phyloP scores from a whole-genome alignment of 164 flowering plant genomes.

The Vitis rotundifolia region DNA sequence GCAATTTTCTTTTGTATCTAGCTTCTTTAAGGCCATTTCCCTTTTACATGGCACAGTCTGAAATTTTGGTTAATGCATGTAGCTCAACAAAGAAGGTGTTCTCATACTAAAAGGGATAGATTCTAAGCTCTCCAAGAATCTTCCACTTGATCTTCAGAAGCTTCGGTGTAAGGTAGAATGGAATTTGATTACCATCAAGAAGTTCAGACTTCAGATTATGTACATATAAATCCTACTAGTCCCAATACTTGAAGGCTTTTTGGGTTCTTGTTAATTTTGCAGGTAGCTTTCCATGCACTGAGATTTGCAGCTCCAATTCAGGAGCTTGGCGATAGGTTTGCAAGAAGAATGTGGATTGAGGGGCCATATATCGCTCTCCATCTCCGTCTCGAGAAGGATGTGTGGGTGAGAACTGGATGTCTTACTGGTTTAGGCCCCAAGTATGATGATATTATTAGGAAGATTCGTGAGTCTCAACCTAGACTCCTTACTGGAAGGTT shows the following conservation, averaged over 20 bases:
- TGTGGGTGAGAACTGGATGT: slow-evolving; percentile 76
- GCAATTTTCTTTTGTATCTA: background rate
- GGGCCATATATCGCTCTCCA: slow-evolving; percentile 82
- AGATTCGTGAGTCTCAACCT: slow-evolving; percentile 29
- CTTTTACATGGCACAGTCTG: too few species aligned
- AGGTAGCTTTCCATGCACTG: slow-evolving; percentile 86
- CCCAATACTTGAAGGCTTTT: background rate
- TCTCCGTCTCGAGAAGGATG: slow-evolving; percentile 74
- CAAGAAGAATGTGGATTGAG: slow-evolving; percentile 72
- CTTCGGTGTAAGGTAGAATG: slow-evolving; percentile 72
- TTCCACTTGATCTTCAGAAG: slow-evolving; percentile 77
- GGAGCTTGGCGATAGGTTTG: slow-evolving; percentile 57
- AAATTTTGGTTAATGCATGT: slow-evolving; percentile 10
- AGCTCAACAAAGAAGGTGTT: slow-evolving; percentile 66
- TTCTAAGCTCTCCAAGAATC: slow-evolving; percentile 79
- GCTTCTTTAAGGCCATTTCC: background rate
- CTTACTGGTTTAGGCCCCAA: slow-evolving; percentile 48
- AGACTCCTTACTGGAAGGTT: slow-evolving; percentile 46
- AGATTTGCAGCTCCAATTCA: slow-evolving; percentile 61
- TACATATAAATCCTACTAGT: too few species aligned
- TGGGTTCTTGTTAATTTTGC: background rate
- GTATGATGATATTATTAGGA: slow-evolving; percentile 28
- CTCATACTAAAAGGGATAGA: slow-evolving; percentile 69
- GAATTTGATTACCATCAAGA: too few species aligned
- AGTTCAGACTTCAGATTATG: too few species aligned